These are phyloP conservation scores for Rhododendron henanense DNA, from an alignment of 148 eudicot genomes.

Conservation along the genomic window DNA sequence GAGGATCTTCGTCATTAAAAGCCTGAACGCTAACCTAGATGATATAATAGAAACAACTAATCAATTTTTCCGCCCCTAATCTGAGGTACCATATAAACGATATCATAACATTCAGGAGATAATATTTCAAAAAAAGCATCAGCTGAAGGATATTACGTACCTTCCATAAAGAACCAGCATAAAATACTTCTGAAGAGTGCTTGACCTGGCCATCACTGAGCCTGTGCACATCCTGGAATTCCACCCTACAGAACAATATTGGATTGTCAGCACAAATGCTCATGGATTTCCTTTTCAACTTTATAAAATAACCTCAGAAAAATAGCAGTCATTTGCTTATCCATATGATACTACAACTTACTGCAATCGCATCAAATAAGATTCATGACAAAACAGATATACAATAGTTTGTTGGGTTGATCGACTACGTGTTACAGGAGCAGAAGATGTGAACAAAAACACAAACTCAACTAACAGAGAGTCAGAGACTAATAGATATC, in stretches of 20 bases:
- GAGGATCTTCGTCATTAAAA: constrained; percentile 97
- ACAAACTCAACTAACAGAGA: background rate
- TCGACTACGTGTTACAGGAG: background rate
- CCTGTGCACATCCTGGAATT: constrained; percentile 87
- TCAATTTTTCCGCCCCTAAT: background rate
- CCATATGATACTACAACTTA: background rate
- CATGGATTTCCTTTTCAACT: background rate
- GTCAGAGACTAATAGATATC: background rate
- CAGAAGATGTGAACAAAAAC: background rate
- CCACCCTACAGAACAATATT: constrained; percentile 55
- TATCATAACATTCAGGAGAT: background rate
- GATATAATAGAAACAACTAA: constrained; percentile 23
- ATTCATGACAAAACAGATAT: background rate
- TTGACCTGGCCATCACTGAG: constrained; percentile 96
- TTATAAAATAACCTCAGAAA: background rate
- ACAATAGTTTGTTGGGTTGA: background rate
- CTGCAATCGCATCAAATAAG: background rate
- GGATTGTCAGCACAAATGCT: background rate
- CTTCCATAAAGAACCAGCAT: constrained; percentile 99
- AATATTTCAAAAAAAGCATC: background rate
- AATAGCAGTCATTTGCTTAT: background rate
- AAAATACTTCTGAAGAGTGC: constrained; percentile 93
- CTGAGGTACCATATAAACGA: background rate
- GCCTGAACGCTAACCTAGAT: constrained; percentile 93
- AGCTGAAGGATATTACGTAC: constrained; percentile 29